These are phyloP conservation scores for Termitomyces sp. DNA, from an alignment of 768 basidiomycete genomes.

Conservation along the genomic window DNA sequence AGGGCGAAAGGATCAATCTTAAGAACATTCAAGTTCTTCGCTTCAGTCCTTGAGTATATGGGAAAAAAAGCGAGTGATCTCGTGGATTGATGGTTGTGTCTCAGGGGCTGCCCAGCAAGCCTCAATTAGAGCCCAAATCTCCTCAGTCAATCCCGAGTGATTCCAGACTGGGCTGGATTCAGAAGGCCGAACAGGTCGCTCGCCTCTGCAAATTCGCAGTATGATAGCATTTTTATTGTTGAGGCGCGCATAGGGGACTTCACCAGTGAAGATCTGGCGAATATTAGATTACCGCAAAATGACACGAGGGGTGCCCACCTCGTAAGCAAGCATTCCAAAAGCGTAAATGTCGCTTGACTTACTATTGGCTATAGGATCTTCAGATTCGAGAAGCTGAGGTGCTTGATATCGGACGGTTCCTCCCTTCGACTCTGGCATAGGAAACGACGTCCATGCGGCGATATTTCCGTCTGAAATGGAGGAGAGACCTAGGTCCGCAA, in stretches of 20 bases:
- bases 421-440: background rate
- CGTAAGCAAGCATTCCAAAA: no score
- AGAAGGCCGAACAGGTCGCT: background rate
- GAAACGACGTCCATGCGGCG: conserved; percentile 6
- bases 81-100: background rate
- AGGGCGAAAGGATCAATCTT: background rate
- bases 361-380: no score
- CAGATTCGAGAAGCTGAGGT: no score
- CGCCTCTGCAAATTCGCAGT: background rate
- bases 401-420: no score
- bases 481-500: conserved; percentile 2
- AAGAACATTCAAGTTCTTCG: background rate
- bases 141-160: background rate
- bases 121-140: background rate
- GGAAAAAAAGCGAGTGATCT: background rate
- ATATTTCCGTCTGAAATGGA: conserved; percentile 11
- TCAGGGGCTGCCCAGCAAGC: background rate
- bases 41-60: background rate
- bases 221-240: background rate
- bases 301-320: no score
- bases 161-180: background rate
- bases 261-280: background rate
- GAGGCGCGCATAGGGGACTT: background rate
- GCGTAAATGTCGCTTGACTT: no score
- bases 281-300: background rate